Evolutionary conservation across 495 filamentous ascomycete genomes (phyloP), one percentile per base, ranked within the genome.

Genomic region (Chaetomium tenue): DNA sequence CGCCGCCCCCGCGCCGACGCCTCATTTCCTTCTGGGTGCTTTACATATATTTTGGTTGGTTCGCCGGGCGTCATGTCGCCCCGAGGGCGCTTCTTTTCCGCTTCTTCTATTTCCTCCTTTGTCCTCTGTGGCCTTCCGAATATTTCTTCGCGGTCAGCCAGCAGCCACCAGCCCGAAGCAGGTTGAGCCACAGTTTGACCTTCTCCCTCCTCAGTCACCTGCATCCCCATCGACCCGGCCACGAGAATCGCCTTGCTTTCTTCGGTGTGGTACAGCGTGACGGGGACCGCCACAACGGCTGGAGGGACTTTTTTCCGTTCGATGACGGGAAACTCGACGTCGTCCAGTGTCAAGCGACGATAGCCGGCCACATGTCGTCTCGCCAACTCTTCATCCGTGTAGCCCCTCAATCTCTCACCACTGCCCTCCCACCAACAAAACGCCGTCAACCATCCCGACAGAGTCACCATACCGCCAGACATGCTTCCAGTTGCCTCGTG

Each of bases 221-320:
- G 55, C 55, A 58, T 58, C 39, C 55, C 55, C 20, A 58, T 44
- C 55, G 39, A 58, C 55, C 55, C 55, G 3, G 55, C 55, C 39
- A 58, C 16, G 3, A 58, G 23, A 2, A 3, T 18, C 37, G 28
- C 37, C 26, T 25, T 44, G 11, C 5, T 22, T 11, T 57, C 39
- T 39, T 39, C 54, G 3, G 20, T 39, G 33, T 57, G 37, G 54
- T 58, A 44, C 18, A 26, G 30, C 28, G 37, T 58, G 0, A 58
- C 3, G 5, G 55, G 33, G 11, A 44, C 39, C 25, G 11, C 44
- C 18, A 58, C 55, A 58, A 58, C 37, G 37, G 37, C 37, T 26
- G 37, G 5, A 20, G 55, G 55, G 39, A 58, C 30, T 42, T 44
- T 18, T 13, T 44, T 25, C 37, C 40, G 37, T 30, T 28, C 2